Percentiles rank a stretch among this genome's conserved stretches.
phyloP scores from a whole-genome alignment of 108 stramenopile species.

The Fragilariopsis cylindrus region DNA sequence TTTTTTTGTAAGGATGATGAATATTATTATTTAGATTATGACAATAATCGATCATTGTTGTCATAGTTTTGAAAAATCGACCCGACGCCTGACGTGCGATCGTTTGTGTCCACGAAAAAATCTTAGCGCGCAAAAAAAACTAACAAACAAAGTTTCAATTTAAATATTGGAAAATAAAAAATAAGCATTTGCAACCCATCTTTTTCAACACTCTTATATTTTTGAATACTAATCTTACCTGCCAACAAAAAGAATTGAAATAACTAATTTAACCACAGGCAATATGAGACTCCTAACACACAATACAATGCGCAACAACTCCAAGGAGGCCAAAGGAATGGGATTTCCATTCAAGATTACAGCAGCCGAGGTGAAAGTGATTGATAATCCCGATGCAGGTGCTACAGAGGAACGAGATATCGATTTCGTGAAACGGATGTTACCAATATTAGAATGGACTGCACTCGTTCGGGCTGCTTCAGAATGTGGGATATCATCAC shows the following conservation, averaged over 20 bases:
- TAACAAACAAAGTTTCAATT: not conserved
- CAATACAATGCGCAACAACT: conserved; percentile 85
- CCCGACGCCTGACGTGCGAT: too few species aligned
- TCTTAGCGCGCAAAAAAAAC: not conserved
- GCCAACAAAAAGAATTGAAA: not conserved
- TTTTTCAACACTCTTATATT: not conserved
- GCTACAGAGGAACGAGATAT: conserved; percentile 52
- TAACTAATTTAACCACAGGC: not conserved
- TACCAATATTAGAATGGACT: conserved; percentile 7
- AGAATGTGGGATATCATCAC: conserved; percentile 73
- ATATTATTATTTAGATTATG: not conserved
- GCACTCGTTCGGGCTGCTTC: conserved; percentile 49
- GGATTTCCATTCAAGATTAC: conserved; percentile 82
- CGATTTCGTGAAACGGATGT: conserved; percentile 66
- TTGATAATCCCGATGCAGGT: conserved; percentile 48
- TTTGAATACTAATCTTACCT: not conserved
- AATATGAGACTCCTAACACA: conserved; percentile 90
- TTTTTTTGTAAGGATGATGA: not conserved
- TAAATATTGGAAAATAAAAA: not conserved
- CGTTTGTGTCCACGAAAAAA: not conserved
- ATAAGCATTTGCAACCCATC: not conserved
- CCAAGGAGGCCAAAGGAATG: conserved; percentile 68
- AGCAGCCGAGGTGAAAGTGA: conserved; percentile 80
- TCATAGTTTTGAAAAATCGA: too few species aligned
- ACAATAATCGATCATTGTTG: not conserved